These are phyloP conservation scores for Syncephalastrum contaminatum DNA, from an alignment of 371 early-diverging fungal species.

Conservation along the genomic window DNA sequence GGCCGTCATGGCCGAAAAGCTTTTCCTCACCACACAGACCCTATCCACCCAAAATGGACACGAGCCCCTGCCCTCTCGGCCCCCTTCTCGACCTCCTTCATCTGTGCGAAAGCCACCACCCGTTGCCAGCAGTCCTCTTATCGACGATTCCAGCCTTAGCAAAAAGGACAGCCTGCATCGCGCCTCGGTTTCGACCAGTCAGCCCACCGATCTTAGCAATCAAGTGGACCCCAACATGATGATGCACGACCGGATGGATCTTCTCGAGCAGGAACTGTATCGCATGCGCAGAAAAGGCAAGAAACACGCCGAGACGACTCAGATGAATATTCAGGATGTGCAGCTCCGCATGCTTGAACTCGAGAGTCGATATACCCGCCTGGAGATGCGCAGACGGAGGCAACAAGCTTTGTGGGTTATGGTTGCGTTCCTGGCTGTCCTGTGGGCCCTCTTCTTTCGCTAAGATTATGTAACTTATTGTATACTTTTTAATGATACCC, in stretches of 20 bases:
- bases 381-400: no score
- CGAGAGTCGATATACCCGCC: slow-evolving; percentile 1
- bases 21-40: slow-evolving; percentile 10
- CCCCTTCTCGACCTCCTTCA: slow-evolving; percentile 1
- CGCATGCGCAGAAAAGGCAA: slow-evolving; percentile 27
- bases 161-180: not conserved
- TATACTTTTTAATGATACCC: no score
- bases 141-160: not conserved
- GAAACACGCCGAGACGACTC: slow-evolving; percentile 30
- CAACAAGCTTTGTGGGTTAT: no score
- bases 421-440: no score
- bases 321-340: slow-evolving; percentile 21
- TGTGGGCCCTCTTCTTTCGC: no score
- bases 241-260: slow-evolving; percentile 48
- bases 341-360: slow-evolving; percentile 28
- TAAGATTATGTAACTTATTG: no score
- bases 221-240: slow-evolving; percentile 26
- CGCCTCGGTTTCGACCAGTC: not conserved
- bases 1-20: slow-evolving; percentile 39
- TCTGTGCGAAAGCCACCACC: not conserved
- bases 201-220: not conserved
- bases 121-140: not conserved
- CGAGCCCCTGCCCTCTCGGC: not conserved
- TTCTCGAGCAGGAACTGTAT: slow-evolving; percentile 41
- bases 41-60: not conserved